These are phyloP conservation scores for Ascochyta clinopodiicola DNA, from an alignment of 2,329 filamentous ascomycete genomes.

Conservation along the genomic window DNA sequence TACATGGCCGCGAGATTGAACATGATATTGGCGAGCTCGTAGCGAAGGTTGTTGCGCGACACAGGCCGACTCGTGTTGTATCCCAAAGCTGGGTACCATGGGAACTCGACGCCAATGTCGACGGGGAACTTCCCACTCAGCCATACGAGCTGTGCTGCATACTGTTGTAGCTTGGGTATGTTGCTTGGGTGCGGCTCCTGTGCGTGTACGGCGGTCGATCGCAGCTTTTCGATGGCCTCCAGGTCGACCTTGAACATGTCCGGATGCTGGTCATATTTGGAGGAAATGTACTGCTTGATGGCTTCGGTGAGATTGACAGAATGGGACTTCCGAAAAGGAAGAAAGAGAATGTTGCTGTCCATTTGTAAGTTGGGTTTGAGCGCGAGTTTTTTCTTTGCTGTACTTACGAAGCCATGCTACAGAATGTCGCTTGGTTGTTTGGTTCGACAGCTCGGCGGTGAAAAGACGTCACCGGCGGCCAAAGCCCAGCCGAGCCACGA, in stretches of 20 bases:
- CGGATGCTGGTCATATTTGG: slow-evolving; percentile 98
- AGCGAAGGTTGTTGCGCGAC: slow-evolving; percentile 71
- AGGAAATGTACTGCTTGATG: slow-evolving; percentile 93
- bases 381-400: neutral
- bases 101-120: slow-evolving; percentile 93
- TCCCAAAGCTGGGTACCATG: slow-evolving; percentile 92
- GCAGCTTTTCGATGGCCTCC: slow-evolving; percentile 81
- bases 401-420: slow-evolving; percentile 38
- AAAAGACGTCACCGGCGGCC: slow-evolving; percentile 37
- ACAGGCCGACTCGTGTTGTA: slow-evolving; percentile 81
- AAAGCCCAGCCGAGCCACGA: slow-evolving; percentile 3
- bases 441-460: slow-evolving; percentile 16
- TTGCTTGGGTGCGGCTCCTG: slow-evolving; percentile 88
- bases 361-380: slow-evolving; percentile 15
- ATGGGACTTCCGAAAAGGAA: slow-evolving; percentile 88
- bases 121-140: slow-evolving; percentile 95
- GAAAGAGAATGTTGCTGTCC: slow-evolving; percentile 69
- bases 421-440: slow-evolving; percentile 23
- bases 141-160: slow-evolving; percentile 92
- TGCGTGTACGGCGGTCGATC: slow-evolving; percentile 85
- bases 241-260: slow-evolving; percentile 95
- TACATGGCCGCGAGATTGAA: slow-evolving; percentile 95
- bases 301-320: slow-evolving; percentile 78
- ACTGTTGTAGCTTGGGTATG: slow-evolving; percentile 84
- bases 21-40: slow-evolving; percentile 89